A percentile compares a stretch with the other conserved stretches of the same genome.
These are phyloP conservation scores for Coffea eugenioides DNA, from an alignment of 257 asterid species.

Conservation along the genomic window DNA sequence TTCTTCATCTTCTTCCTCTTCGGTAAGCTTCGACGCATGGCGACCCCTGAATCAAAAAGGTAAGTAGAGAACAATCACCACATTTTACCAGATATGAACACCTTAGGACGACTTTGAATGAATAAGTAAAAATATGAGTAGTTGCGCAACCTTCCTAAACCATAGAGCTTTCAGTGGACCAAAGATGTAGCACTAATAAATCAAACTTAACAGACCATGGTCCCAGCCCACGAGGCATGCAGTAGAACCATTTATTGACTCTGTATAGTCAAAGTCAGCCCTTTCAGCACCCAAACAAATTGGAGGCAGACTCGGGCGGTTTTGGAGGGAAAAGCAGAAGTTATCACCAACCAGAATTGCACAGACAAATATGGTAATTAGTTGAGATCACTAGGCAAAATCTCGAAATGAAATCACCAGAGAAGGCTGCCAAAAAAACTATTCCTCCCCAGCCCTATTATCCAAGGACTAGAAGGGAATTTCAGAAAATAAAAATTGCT, in stretches of 20 bases:
- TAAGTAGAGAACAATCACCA: not conserved
- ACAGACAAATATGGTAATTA: not conserved
- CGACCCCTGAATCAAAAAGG: slow-evolving; percentile 62
- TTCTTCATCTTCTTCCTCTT: slow-evolving; percentile 98
- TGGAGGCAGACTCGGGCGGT: not conserved
- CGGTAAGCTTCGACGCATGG: slow-evolving; percentile 95
- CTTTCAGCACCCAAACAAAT: not conserved
- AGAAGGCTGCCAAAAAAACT: not conserved
- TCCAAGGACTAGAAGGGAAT: not conserved
- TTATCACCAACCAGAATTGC: not conserved
- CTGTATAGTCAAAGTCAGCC: not conserved
- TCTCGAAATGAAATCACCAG: not conserved
- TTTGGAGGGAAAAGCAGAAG: not conserved
- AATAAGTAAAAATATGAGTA: no score
- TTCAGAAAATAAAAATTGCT: not conserved
- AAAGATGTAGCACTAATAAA: not conserved
- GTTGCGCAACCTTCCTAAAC: not conserved
- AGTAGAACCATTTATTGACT: not conserved
- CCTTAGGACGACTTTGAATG: not conserved
- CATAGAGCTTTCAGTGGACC: not conserved
- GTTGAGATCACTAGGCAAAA: not conserved
- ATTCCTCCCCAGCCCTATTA: not conserved
- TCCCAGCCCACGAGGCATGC: not conserved
- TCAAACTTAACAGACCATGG: not conserved
- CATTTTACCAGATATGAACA: not conserved